A percentile compares a stretch with the other conserved stretches of the same genome.
Evolutionary conservation across 257 asterid species (phyloP).

Genomic region (Scutellaria baicalensis): DNA sequence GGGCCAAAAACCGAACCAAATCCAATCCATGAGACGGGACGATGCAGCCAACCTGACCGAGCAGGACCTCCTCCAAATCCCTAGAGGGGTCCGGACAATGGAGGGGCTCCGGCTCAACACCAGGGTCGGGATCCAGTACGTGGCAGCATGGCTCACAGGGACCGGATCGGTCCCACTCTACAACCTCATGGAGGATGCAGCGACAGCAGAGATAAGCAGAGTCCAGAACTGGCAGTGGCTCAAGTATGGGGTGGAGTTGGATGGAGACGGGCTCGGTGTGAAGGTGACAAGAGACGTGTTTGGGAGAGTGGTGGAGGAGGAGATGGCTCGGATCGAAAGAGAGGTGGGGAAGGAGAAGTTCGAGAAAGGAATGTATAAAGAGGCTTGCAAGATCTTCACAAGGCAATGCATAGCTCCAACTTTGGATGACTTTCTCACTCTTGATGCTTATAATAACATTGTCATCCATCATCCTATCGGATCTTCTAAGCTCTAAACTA

Average conservation of each 20-base stretch:
- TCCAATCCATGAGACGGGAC: constrained; percentile 47
- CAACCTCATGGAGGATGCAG: constrained; percentile 98
- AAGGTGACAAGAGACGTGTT: constrained; percentile 60
- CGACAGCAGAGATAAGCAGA: constrained; percentile 94
- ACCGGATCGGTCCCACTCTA: constrained; percentile 88
- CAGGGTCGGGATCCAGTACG: constrained; percentile 82
- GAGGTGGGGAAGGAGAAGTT: constrained; percentile 81
- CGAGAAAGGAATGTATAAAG: constrained; percentile 63
- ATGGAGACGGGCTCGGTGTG: constrained; percentile 85
- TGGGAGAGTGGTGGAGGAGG: constrained; percentile 88
- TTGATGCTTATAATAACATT: constrained; percentile 72
- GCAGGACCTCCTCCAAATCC: constrained; percentile 69
- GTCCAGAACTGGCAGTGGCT: constrained; percentile 99
- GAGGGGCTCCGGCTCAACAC: constrained; percentile 92
- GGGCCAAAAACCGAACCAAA: constrained; percentile 58
- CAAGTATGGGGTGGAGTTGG: constrained; percentile 62
- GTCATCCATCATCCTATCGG: constrained; percentile 56
- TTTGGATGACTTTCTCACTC: constrained; percentile 84
- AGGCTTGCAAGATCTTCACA: constrained; percentile 72
- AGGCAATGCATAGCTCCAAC: constrained; percentile 58
- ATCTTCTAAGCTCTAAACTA: constrained; percentile 43
- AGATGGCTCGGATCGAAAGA: constrained; percentile 77
- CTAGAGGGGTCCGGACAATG: constrained; percentile 71
- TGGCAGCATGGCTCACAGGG: constrained; percentile 90
- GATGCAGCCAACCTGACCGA: constrained; percentile 51